Conservation (phyloP, 1,139 yeast species). For the Candida labiduridarum region DNA sequence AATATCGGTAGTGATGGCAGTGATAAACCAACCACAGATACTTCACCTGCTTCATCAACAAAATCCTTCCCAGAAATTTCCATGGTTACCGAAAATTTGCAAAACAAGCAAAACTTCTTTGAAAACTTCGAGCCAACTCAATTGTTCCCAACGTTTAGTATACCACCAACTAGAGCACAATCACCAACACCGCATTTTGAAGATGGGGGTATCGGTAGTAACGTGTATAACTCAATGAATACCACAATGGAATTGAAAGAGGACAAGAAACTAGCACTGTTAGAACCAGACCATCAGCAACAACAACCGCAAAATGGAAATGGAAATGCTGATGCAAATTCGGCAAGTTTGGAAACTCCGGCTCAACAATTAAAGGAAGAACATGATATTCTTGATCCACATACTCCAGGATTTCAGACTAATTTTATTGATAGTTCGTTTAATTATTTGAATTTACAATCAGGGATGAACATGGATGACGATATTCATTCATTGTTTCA, state of each 20-base stretch:
- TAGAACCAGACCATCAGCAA: slow-evolving; percentile 1
- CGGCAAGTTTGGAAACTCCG: slow-evolving; percentile 9
- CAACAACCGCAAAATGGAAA: background rate
- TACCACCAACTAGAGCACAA: slow-evolving; percentile 43
- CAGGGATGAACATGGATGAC: slow-evolving; percentile 42
- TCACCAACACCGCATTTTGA: slow-evolving; percentile 26
- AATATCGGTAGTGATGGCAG: slow-evolving; percentile 7
- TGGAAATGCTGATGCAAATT: background rate
- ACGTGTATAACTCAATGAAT: slow-evolving; percentile 16
- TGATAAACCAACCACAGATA: slow-evolving; percentile 23
- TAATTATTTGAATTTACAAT: slow-evolving; percentile 48
- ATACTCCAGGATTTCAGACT: slow-evolving; percentile 39
- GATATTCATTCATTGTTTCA: slow-evolving; percentile 37
- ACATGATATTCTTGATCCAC: slow-evolving; percentile 19
- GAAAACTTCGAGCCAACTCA: slow-evolving; percentile 54
- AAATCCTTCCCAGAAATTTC: slow-evolving; percentile 50
- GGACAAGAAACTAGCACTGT: background rate
- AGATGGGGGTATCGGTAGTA: slow-evolving; percentile 17
- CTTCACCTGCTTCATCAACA: slow-evolving; percentile 42
- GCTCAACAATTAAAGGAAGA: slow-evolving; percentile 11
- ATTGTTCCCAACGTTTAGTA: slow-evolving; percentile 46
- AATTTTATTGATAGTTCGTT: slow-evolving; percentile 48
- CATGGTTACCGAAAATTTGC: slow-evolving; percentile 48
- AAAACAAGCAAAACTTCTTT: slow-evolving; percentile 43
- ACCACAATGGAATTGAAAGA: background rate